Evolutionary conservation across 208 protist species (phyloP), one percentile per base, ranked within the genome.

Genomic region (Crithidia bombi): DNA sequence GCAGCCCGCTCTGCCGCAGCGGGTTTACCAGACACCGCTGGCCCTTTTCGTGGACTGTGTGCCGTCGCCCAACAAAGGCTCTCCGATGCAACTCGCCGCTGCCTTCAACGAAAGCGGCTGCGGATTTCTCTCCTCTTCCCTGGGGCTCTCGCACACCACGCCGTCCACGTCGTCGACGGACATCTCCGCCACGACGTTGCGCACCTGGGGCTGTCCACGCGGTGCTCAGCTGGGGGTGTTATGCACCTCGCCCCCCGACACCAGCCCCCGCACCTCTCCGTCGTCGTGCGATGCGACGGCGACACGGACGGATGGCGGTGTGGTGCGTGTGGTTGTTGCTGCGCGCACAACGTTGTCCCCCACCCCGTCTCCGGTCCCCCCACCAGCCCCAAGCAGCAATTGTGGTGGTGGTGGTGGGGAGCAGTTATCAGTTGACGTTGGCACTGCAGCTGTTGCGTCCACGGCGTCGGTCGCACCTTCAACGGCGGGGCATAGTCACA

Each of bases 1-100:
- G 23, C 61, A 66, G 46, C 61, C 61, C 2, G 61, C 61, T 14
- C 46, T 66, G 7, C 61, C 61, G 0, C 61, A 66, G 23, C 61
- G 61, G 9, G 6, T 44, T 35, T 44, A 56, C 46, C 61, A 54
- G 5, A 56, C 61, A 21, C 46, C 44, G 39, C 44, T 66, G 14
- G 10, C 61, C 28, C 23, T 66, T 23, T 66, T 66, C 23, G 46
- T 66, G 14, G 61, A 66, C 46, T 39, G 23, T 33, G 35, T 44
- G 1, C 10, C 28, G 21, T 32, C 59, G 10, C 14, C 47, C 5
- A 2, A 10, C 33, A 35, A 44, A 32, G 14, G 14, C 26, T 39
- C 61, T 0, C 33, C 47, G 19, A 33, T 44, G 61, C 61, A 35
- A 47, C 41, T 28, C 44, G 11, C 26, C 17, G 30, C 44, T 5